Percentiles rank a stretch among this genome's conserved stretches.
Conservation (phyloP, 2,329 filamentous ascomycete species). For the Verticillium isaacii region DNA sequence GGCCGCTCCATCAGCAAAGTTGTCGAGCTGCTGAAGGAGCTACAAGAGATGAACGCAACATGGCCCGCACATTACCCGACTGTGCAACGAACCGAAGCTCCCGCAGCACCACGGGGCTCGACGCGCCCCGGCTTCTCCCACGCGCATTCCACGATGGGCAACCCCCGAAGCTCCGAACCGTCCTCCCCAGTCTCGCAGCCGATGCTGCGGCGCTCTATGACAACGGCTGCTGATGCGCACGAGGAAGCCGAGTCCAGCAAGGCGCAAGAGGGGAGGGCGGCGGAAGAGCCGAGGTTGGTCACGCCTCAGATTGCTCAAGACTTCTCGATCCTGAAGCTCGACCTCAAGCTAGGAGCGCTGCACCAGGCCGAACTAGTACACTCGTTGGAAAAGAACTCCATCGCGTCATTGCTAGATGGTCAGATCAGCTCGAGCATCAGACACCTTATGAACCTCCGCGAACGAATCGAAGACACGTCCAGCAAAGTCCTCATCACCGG, state of each 20-base stretch:
- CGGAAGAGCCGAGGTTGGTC: constrained; percentile 74
- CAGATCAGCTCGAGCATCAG: constrained; percentile 93
- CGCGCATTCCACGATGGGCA: constrained; percentile 54
- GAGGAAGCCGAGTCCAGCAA: constrained; percentile 67
- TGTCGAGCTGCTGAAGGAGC: constrained; percentile 73
- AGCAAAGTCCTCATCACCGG: constrained; percentile 96
- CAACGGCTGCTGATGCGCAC: constrained; percentile 48
- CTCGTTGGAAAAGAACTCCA: constrained; percentile 85
- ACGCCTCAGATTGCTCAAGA: constrained; percentile 92
- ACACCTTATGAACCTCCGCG: constrained; percentile 79
- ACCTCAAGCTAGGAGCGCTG: constrained; percentile 81
- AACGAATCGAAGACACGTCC: constrained; percentile 93
- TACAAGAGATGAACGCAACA: constrained; percentile 83
- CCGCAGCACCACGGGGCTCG: constrained; percentile 38
- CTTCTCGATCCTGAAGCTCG: constrained; percentile 91
- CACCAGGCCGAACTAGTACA: constrained; percentile 90
- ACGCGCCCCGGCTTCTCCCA: constrained; percentile 60
- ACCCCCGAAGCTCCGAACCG: constrained; percentile 31
- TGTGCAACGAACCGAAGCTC: constrained; percentile 56
- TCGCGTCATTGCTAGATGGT: constrained; percentile 85
- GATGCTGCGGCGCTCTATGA: constrained; percentile 64
- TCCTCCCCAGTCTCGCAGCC: constrained; percentile 39
- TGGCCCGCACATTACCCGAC: constrained; percentile 97
- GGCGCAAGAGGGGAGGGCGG: constrained; percentile 54
- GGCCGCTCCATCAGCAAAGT: constrained; percentile 82